A percentile compares a stretch with the other conserved stretches of the same genome.
These are phyloP conservation scores for Eucalyptus fibrosa DNA, from an alignment of 345 rosid species.

Conservation along the genomic window DNA sequence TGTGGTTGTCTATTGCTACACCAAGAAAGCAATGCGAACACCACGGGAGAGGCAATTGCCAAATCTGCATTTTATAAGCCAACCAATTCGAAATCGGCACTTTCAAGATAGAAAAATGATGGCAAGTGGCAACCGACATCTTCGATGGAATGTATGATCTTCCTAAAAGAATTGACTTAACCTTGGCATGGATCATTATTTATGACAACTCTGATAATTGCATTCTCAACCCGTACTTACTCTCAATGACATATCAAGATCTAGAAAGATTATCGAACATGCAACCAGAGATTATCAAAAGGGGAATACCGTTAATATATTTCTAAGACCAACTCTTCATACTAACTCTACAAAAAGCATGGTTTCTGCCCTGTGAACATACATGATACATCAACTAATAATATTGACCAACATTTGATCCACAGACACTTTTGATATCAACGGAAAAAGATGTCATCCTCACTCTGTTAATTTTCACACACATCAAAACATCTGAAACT, in stretches of 20 bases:
- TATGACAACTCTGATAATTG: neutral
- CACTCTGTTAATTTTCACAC: neutral
- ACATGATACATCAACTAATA: neutral
- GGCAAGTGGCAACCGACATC: conserved; percentile 83
- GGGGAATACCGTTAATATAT: neutral
- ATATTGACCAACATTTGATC: neutral
- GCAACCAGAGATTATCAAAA: neutral
- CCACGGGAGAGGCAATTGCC: conserved; percentile 72
- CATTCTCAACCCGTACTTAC: neutral
- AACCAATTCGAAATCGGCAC: conserved; percentile 94
- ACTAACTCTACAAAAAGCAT: neutral
- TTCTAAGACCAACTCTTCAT: neutral
- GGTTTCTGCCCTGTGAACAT: neutral
- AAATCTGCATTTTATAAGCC: conserved; percentile 99
- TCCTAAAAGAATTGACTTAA: neutral
- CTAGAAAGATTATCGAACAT: neutral
- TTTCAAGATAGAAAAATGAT: conserved; percentile 64
- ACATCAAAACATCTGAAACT: neutral
- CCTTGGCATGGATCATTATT: conserved; percentile 23
- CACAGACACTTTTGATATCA: neutral
- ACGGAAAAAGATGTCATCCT: neutral
- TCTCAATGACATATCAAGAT: neutral
- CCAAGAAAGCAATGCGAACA: conserved; percentile 95
- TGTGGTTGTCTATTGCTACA: conserved; percentile 82
- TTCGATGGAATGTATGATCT: neutral